Conservation (phyloP, 2,329 filamentous ascomycete genomes). For the Camillea tinctor region DNA sequence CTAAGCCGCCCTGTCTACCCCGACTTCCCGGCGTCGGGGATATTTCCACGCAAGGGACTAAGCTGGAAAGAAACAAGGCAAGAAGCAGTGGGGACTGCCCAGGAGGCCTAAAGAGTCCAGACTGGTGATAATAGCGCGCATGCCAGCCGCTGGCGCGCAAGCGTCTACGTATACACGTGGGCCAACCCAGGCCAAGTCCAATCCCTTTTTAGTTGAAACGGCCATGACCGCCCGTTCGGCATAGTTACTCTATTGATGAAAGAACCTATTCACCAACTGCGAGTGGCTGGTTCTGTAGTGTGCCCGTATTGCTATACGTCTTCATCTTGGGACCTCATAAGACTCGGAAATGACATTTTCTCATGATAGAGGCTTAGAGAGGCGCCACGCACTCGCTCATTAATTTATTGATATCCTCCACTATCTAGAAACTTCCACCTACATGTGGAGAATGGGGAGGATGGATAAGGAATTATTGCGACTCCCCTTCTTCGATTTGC, state of each 20-base stretch:
- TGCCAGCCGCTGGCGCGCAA: not conserved
- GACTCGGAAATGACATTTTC: not conserved
- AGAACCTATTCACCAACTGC: not conserved
- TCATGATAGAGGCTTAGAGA: not conserved
- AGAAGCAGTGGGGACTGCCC: not conserved
- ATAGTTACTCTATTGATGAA: not conserved
- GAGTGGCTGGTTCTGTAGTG: not conserved
- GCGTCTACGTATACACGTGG: not conserved
- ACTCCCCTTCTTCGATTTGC: not conserved
- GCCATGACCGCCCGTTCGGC: not conserved
- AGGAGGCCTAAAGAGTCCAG: not conserved
- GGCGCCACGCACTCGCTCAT: no score
- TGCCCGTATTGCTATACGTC: no score
- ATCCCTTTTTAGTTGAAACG: not conserved
- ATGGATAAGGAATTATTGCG: not conserved
- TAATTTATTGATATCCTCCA: not conserved
- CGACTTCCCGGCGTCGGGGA: not conserved
- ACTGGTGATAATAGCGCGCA: not conserved
- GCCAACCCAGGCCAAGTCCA: not conserved
- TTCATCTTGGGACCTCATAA: not conserved
- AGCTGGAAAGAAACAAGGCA: not conserved
- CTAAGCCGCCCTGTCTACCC: not conserved
- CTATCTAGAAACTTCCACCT: not conserved
- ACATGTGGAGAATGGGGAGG: not conserved
- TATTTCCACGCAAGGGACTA: not conserved